phyloP scores from a whole-genome alignment of 305 asterid genomes.

The Fraxinus angustifolia region DNA sequence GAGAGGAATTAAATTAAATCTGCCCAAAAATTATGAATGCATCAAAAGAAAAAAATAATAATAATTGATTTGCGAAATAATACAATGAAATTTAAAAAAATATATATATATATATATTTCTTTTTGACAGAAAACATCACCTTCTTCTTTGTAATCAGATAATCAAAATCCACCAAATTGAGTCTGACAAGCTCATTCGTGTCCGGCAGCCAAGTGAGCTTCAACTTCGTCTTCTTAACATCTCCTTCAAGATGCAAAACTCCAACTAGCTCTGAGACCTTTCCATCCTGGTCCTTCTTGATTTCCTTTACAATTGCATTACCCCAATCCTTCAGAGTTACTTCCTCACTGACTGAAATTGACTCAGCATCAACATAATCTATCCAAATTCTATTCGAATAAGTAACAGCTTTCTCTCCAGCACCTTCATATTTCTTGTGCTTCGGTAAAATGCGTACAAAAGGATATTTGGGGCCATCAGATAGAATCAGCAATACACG shows the following conservation, averaged over 20 bases:
- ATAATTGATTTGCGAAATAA: neutral
- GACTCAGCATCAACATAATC: constrained; percentile 77
- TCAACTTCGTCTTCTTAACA: constrained; percentile 89
- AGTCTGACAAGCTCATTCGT: constrained; percentile 61
- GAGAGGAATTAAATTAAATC: neutral
- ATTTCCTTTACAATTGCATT: constrained; percentile 78
- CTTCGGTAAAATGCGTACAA: constrained; percentile 66
- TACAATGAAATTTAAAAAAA: neutral
- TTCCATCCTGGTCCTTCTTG: constrained; percentile 66
- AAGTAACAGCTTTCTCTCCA: constrained; percentile 77
- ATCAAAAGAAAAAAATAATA: neutral
- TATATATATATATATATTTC: constrained; percentile 1
- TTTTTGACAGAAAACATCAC: constrained; percentile 30
- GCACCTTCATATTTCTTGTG: constrained; percentile 89
- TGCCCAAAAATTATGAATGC: neutral
- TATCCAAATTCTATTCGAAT: constrained; percentile 66
- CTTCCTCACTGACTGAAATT: constrained; percentile 72
- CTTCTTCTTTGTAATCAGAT: constrained; percentile 91
- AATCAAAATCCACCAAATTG: constrained; percentile 68
- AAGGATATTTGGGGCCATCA: constrained; percentile 71
- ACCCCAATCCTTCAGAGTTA: constrained; percentile 94
- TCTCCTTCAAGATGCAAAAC: constrained; percentile 83
- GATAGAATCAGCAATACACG: constrained; percentile 57
- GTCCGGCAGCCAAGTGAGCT: constrained; percentile 87
- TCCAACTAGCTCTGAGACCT: constrained; percentile 58